Evolutionary conservation across 2,329 filamentous ascomycete genomes (phyloP).

Genomic region (Aspergillus terreus): DNA sequence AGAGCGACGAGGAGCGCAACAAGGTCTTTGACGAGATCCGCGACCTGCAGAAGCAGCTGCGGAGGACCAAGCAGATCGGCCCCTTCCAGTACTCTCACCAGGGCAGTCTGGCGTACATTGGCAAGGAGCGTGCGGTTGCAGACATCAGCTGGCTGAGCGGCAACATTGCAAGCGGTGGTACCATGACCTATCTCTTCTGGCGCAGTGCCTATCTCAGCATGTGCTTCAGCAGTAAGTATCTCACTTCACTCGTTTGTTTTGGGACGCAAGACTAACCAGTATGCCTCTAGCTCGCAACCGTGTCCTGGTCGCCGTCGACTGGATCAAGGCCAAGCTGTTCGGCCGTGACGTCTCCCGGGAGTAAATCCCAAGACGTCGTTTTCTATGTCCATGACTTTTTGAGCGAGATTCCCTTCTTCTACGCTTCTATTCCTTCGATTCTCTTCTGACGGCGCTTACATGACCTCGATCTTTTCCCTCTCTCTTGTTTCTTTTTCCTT

Average conservation of each 20-base stretch:
- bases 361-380: conserved; percentile 28
- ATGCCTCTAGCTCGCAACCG: conserved; percentile 73
- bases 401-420: conserved; percentile 10
- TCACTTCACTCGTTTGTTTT: conserved; percentile 1
- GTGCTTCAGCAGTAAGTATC: conserved; percentile 94
- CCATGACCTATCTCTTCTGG: conserved; percentile 97
- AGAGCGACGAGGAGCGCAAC: conserved; percentile 57
- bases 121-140: conserved; percentile 94
- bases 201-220: conserved; percentile 96
- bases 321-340: conserved; percentile 95
- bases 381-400: conserved; percentile 12
- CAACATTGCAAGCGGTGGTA: conserved; percentile 90
- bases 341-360: conserved; percentile 75
- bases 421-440: conserved; percentile 15
- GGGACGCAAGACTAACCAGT: conserved; percentile 8
- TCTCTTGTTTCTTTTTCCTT: not conserved
- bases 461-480: not conserved
- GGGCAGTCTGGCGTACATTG: conserved; percentile 94
- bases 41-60: conserved; percentile 77
- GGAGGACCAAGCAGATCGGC: conserved; percentile 88
- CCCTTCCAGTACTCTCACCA: conserved; percentile 99
- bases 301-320: conserved; percentile 87
- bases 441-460: conserved; percentile 11
- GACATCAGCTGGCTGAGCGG: conserved; percentile 97
- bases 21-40: conserved; percentile 72